Evolutionary conservation across 2,329 filamentous ascomycete genomes (phyloP).

Genomic region (Drechslerella coelobrocha): DNA sequence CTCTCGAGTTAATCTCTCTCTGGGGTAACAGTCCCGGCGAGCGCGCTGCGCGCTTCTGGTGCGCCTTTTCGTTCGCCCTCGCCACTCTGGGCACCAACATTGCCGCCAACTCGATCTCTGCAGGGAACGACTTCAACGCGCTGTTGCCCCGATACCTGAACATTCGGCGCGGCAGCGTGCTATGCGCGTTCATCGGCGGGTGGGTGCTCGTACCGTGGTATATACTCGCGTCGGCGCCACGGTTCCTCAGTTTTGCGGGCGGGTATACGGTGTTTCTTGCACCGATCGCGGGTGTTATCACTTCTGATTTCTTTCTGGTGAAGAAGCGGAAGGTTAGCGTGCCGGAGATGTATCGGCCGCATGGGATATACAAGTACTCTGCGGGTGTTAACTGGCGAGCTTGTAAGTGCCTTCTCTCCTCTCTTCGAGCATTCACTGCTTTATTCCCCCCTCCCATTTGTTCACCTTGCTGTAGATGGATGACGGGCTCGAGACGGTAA

Average conservation of each 20-base stretch:
- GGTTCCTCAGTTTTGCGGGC: conserved; percentile 70
- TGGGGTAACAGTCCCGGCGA: conserved; percentile 60
- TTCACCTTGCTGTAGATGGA: neutral
- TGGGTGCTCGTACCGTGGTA: conserved; percentile 72
- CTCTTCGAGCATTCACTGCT: too few relatives aligned
- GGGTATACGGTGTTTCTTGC: conserved; percentile 72
- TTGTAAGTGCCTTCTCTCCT: conserved; percentile 16
- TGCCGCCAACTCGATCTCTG: conserved; percentile 64
- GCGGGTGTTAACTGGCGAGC: conserved; percentile 43
- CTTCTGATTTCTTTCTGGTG: conserved; percentile 68
- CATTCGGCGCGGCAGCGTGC: conserved; percentile 65
- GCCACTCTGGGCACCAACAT: conserved; percentile 67
- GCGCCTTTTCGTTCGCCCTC: conserved; percentile 64
- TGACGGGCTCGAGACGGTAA: too few relatives aligned
- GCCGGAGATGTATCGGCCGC: conserved; percentile 43
- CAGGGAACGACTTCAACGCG: conserved; percentile 66
- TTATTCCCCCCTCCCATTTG: neutral
- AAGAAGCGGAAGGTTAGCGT: conserved; percentile 63
- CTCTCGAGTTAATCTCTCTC: conserved; percentile 60
- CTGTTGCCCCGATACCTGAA: conserved; percentile 65
- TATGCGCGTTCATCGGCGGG: conserved; percentile 64
- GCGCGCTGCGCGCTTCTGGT: conserved; percentile 62
- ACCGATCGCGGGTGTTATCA: conserved; percentile 69
- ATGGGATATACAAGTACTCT: conserved; percentile 36
- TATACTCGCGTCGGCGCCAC: conserved; percentile 67